Percentiles rank a stretch among this genome's conserved stretches.
These are phyloP conservation scores for Fusarium sp. DNA, from an alignment of 2,329 filamentous ascomycete genomes.

Conservation along the genomic window DNA sequence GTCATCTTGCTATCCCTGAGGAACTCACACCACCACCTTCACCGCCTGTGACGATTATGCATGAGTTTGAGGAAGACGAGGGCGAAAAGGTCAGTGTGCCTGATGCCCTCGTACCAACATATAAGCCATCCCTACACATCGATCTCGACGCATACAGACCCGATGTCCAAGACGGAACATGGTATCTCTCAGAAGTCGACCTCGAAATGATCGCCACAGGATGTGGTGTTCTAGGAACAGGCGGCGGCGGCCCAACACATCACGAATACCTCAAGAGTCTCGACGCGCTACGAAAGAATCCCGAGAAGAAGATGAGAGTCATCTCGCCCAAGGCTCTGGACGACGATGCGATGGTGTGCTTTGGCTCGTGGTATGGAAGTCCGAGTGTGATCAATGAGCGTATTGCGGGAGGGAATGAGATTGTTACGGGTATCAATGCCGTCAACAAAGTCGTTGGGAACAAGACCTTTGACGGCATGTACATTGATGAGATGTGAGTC, in stretches of 20 bases:
- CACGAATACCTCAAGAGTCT: conserved; percentile 59
- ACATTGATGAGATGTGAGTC: conserved; percentile 54
- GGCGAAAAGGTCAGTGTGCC: conserved; percentile 46
- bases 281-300: conserved; percentile 50
- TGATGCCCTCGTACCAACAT: conserved; percentile 46
- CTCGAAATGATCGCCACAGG: conserved; percentile 52
- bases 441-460: conserved; percentile 49
- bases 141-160: conserved; percentile 49
- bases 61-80: conserved; percentile 38
- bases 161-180: conserved; percentile 47
- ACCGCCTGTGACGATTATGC: conserved; percentile 11
- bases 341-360: conserved; percentile 55
- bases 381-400: conserved; percentile 56
- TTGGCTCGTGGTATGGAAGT: conserved; percentile 59
- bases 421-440: conserved; percentile 52
- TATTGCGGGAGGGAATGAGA: conserved; percentile 52
- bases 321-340: conserved; percentile 52
- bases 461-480: conserved; percentile 49
- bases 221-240: conserved; percentile 53
- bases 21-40: conserved; percentile 43
- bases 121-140: conserved; percentile 47
- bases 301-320: conserved; percentile 53
- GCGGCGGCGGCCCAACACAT: conserved; percentile 52
- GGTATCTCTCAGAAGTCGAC: conserved; percentile 53
- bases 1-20: conserved; percentile 47